phyloP scores from a whole-genome alignment of 495 filamentous ascomycete genomes.

The Podospora pseudoanserina region DNA sequence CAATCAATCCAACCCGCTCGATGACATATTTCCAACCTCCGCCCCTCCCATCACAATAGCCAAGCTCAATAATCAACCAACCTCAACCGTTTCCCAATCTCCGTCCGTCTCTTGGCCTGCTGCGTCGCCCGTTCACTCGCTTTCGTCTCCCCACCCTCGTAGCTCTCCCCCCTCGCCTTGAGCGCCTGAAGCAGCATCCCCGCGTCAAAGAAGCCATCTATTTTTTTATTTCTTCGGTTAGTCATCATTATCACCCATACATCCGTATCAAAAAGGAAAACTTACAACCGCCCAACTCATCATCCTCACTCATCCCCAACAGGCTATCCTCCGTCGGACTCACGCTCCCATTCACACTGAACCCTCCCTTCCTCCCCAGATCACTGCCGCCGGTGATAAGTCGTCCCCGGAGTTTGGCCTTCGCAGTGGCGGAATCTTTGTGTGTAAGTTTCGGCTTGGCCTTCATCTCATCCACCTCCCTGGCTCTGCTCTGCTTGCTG shows the following conservation, averaged over 20 bases:
- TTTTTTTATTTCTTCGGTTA: background rate
- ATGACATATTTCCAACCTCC: background rate
- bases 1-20: no score
- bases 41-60: background rate
- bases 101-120: slow-evolving; percentile 50
- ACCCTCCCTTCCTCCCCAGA: slow-evolving; percentile 37
- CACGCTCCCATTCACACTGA: slow-evolving; percentile 44
- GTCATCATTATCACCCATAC: background rate
- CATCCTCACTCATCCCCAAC: slow-evolving; percentile 72
- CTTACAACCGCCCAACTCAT: slow-evolving; percentile 91
- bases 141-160: slow-evolving; percentile 42
- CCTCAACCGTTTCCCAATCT: slow-evolving; percentile 76
- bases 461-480: slow-evolving; percentile 40
- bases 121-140: slow-evolving; percentile 46
- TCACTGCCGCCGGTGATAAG: slow-evolving; percentile 46
- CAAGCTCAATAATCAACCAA: slow-evolving; percentile 63
- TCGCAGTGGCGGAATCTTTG: background rate
- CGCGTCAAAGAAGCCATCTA: slow-evolving; percentile 95
- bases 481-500: slow-evolving; percentile 35
- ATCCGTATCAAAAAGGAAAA: slow-evolving; percentile 19
- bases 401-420: slow-evolving; percentile 55
- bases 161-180: slow-evolving; percentile 52
- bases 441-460: background rate
- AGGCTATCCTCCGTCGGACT: slow-evolving; percentile 50
- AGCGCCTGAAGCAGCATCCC: slow-evolving; percentile 88